phyloP scores from a whole-genome alignment of 345 rosid genomes.

The Eucalyptus regnans region DNA sequence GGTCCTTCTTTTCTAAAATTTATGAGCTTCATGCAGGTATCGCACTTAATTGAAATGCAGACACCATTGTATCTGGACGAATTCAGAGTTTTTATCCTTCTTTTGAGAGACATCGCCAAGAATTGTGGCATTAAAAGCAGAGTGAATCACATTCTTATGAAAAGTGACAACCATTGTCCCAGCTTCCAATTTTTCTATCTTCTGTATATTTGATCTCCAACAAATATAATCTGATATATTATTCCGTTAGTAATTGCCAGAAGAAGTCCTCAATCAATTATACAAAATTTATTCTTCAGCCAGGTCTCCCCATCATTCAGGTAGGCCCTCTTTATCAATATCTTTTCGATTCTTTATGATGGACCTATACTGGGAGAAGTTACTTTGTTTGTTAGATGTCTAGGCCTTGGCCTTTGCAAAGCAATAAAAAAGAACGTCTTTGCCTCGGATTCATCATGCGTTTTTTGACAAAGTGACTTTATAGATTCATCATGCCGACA shows the following conservation, averaged over 20 bases:
- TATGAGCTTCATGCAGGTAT: slow-evolving; percentile 34
- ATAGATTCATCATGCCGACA: neutral
- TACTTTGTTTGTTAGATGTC: neutral
- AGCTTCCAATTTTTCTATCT: neutral
- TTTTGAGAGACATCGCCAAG: slow-evolving; percentile 22
- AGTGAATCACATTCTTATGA: neutral
- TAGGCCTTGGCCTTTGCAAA: neutral
- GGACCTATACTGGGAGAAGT: neutral
- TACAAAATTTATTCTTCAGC: neutral
- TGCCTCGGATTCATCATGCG: neutral
- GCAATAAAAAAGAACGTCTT: neutral
- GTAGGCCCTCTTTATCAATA: neutral
- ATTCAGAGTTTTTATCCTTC: slow-evolving; percentile 58
- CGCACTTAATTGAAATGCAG: slow-evolving; percentile 85
- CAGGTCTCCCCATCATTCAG: neutral
- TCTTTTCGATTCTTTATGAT: neutral
- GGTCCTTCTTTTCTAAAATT: neutral
- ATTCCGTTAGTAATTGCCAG: neutral
- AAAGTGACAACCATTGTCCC: neutral
- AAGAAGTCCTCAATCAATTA: neutral
- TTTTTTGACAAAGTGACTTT: neutral
- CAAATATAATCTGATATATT: neutral
- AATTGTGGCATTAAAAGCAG: neutral
- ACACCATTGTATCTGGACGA: slow-evolving; percentile 66
- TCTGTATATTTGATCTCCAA: neutral